Conservation (phyloP, 2,329 filamentous ascomycete genomes). For the Neocatenulostroma microsporum region DNA sequence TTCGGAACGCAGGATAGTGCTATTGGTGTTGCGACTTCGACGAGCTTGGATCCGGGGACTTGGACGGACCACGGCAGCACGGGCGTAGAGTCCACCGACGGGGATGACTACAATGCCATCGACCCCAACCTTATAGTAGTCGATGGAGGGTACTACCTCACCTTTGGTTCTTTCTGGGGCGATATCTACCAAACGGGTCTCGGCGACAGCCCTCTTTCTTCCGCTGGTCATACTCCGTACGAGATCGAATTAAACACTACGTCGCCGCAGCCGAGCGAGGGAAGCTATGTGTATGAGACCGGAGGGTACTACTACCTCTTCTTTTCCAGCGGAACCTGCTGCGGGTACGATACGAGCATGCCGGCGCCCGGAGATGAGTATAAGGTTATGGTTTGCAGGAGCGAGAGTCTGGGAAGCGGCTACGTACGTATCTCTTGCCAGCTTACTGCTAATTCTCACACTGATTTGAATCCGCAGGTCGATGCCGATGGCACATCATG, state of each 20-base stretch:
- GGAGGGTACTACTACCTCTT: slow-evolving; percentile 57
- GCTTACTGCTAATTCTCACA: too few relatives aligned
- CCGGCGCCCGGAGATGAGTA: slow-evolving; percentile 56
- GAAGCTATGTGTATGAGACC: slow-evolving; percentile 41
- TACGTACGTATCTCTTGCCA: too few relatives aligned
- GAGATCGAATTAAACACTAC: slow-evolving; percentile 7
- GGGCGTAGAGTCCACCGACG: slow-evolving; percentile 39
- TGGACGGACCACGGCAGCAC: slow-evolving; percentile 57
- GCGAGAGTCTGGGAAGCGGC: slow-evolving; percentile 42
- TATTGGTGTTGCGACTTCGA: slow-evolving; percentile 52
- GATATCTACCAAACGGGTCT: slow-evolving; percentile 56
- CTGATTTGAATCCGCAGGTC: slow-evolving; percentile 18
- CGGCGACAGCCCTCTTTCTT: slow-evolving; percentile 35
- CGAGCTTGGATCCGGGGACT: slow-evolving; percentile 44
- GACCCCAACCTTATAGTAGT: slow-evolving; percentile 41
- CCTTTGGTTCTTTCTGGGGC: slow-evolving; percentile 62
- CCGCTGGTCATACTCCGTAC: slow-evolving; percentile 1
- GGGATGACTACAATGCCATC: slow-evolving; percentile 45
- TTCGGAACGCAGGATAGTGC: slow-evolving; percentile 55
- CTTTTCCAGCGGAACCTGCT: slow-evolving; percentile 55
- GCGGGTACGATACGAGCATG: slow-evolving; percentile 45
- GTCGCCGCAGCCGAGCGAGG: slow-evolving; percentile 7
- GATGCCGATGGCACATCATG: slow-evolving; percentile 50
- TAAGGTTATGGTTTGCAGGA: slow-evolving; percentile 58
- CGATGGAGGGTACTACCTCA: slow-evolving; percentile 43